Conservation (phyloP, 73 alveolate species). For the Paramecium pentaurelia region DNA sequence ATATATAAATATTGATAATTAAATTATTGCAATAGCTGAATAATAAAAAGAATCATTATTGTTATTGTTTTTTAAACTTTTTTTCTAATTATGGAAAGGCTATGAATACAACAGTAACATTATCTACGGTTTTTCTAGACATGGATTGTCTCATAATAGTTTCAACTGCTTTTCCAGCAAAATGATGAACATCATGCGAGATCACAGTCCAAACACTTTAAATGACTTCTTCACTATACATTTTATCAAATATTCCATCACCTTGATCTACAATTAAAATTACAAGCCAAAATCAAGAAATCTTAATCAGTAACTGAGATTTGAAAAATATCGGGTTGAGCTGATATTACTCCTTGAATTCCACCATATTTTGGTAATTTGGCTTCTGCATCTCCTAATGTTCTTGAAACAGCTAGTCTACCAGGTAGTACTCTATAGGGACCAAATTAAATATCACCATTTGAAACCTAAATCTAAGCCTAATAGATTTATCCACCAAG, state of each 20-base stretch:
- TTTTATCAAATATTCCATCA: constrained; percentile 79
- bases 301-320: constrained; percentile 83
- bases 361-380: constrained; percentile 90
- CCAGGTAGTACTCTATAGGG: constrained; percentile 93
- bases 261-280: constrained; percentile 57
- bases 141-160: constrained; percentile 85
- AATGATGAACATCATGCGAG: constrained; percentile 74
- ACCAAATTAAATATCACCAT: constrained; percentile 48
- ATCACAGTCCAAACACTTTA: constrained; percentile 65
- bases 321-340: constrained; percentile 81
- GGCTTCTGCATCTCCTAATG: constrained; percentile 95
- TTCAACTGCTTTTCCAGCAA: constrained; percentile 95
- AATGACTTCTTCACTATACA: constrained; percentile 71
- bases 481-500: constrained; percentile 94
- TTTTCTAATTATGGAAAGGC: constrained; percentile 65
- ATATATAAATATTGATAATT: neutral
- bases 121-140: constrained; percentile 77
- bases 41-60: neutral
- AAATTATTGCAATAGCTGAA: neutral
- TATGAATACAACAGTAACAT: constrained; percentile 73
- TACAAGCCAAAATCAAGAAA: constrained; percentile 76
- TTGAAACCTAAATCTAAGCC: constrained; percentile 63
- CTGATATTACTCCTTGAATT: constrained; percentile 84
- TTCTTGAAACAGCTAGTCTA: constrained; percentile 81
- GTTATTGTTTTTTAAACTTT: neutral